Conservation (phyloP, 106 monocot genomes). For the Dioscorea dumetorum region DNA sequence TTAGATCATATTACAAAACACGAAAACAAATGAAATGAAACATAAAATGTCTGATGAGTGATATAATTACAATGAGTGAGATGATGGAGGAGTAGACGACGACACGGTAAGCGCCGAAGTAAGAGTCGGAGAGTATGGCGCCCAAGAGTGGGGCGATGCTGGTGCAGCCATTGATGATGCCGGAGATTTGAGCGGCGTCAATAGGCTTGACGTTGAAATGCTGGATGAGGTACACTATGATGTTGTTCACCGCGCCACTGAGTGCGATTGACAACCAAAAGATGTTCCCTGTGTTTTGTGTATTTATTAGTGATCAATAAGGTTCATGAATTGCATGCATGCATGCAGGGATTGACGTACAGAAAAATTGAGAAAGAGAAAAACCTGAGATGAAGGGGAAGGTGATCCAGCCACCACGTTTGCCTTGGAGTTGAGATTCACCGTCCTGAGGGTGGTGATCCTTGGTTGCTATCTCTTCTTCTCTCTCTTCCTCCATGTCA, state of each 20-base stretch:
- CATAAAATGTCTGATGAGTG: too few relatives aligned
- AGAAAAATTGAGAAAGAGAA: not conserved
- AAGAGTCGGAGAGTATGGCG: not conserved
- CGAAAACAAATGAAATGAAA: too few relatives aligned
- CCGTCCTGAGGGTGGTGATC: not conserved
- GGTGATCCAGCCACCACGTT: not conserved
- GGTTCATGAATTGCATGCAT: not conserved
- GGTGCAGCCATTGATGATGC: not conserved
- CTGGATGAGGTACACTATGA: conserved; percentile 1
- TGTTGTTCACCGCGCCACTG: not conserved
- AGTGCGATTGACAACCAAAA: not conserved
- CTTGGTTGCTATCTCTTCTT: not conserved
- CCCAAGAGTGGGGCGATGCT: not conserved
- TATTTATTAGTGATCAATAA: not conserved
- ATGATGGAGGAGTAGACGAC: conserved; percentile 22
- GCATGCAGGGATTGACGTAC: not conserved
- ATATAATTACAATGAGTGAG: conserved; percentile 29
- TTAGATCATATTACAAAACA: too few relatives aligned
- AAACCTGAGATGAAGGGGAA: not conserved
- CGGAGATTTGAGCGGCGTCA: not conserved
- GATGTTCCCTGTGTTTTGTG: not conserved
- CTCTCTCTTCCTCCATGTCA: not conserved
- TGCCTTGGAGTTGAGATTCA: not conserved
- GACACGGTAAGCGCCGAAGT: conserved; percentile 21
- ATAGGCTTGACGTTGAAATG: not conserved